phyloP scores from a whole-genome alignment of 2,329 filamentous ascomycete species.

The Endothia cerciana region DNA sequence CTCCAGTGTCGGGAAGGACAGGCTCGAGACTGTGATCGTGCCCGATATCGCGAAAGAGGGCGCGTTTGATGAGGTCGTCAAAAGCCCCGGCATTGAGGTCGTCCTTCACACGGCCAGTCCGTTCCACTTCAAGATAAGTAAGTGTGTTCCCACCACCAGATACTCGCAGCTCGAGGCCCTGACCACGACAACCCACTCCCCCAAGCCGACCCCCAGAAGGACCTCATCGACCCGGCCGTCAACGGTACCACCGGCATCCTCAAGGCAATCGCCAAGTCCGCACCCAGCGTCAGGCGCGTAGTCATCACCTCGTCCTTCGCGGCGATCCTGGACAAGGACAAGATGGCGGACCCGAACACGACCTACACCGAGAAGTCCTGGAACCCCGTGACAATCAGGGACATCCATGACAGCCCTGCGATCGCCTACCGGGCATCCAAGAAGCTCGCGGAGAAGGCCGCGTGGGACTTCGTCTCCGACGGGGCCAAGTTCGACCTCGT shows the following conservation, averaged over 20 bases:
- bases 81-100: slow-evolving; percentile 54
- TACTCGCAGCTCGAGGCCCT: background rate
- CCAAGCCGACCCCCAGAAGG: slow-evolving; percentile 51
- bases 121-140: slow-evolving; percentile 57
- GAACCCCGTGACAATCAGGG: slow-evolving; percentile 56
- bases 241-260: slow-evolving; percentile 70
- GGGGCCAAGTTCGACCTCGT: slow-evolving; percentile 49
- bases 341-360: slow-evolving; percentile 43
- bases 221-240: slow-evolving; percentile 62
- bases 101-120: slow-evolving; percentile 66
- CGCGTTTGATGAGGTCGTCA: slow-evolving; percentile 71
- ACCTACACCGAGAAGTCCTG: slow-evolving; percentile 54
- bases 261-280: slow-evolving; percentile 65
- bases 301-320: slow-evolving; percentile 64
- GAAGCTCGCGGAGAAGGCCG: slow-evolving; percentile 55
- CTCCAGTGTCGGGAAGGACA: slow-evolving; percentile 44
- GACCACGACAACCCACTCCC: background rate
- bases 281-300: slow-evolving; percentile 69
- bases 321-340: slow-evolving; percentile 49
- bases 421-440: slow-evolving; percentile 59
- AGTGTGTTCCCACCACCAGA: slow-evolving; percentile 21
- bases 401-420: slow-evolving; percentile 44
- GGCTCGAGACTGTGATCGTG: slow-evolving; percentile 63
- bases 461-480: slow-evolving; percentile 53
- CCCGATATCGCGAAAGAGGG: slow-evolving; percentile 74